phyloP scores from a whole-genome alignment of 768 basidiomycete species.

The Boletus insuetus region DNA sequence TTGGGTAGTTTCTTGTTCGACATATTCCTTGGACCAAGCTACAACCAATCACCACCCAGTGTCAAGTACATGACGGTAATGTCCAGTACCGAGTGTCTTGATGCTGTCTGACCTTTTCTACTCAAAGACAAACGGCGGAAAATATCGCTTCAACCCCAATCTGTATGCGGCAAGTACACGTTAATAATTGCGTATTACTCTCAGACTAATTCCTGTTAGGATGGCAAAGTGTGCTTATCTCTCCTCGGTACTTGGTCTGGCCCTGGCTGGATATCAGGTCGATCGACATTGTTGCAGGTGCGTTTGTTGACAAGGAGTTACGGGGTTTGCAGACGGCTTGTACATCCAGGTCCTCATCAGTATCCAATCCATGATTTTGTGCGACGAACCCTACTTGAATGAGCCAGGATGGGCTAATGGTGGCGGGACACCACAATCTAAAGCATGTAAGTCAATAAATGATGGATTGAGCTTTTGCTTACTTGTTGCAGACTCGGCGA shows the following conservation, averaged over 20 bases:
- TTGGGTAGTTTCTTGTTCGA: constrained; percentile 70
- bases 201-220: constrained; percentile 40
- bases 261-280: constrained; percentile 90
- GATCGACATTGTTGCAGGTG: constrained; percentile 85
- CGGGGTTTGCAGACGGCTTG: not conserved
- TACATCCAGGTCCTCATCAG: constrained; percentile 70
- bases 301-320: constrained; percentile 9
- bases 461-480: not conserved
- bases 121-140: constrained; percentile 77
- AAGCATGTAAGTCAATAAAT: constrained; percentile 56
- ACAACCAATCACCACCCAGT: constrained; percentile 81
- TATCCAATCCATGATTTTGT: constrained; percentile 95
- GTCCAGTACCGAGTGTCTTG: not conserved
- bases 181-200: not conserved
- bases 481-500: constrained; percentile 70
- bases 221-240: constrained; percentile 93
- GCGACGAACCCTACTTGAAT: constrained; percentile 89
- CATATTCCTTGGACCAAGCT: constrained; percentile 86
- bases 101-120: constrained; percentile 10
- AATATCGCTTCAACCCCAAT: constrained; percentile 92
- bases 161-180: constrained; percentile 70
- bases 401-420: constrained; percentile 85
- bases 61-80: constrained; percentile 65
- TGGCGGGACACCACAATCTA: constrained; percentile 71
- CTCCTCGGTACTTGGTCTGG: constrained; percentile 91